Conservation (phyloP, 2,329 filamentous ascomycete genomes). For the Orbilia oligospora region DNA sequence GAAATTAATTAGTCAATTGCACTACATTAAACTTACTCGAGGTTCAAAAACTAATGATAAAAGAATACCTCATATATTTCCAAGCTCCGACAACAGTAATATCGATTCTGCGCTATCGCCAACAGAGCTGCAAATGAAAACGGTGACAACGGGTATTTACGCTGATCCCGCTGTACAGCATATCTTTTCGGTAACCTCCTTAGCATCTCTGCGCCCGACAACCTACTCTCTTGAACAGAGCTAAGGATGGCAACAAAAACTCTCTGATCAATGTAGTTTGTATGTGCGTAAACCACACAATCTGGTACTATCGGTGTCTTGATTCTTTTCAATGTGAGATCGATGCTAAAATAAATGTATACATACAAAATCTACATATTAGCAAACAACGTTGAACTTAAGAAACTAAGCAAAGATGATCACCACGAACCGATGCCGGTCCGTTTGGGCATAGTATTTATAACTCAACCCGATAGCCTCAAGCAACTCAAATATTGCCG, state of each 20-base stretch:
- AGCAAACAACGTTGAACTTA: background rate
- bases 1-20: background rate
- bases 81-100: background rate
- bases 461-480: constrained; percentile 10
- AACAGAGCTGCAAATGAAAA: constrained; percentile 25
- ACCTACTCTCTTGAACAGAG: background rate
- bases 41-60: background rate
- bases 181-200: background rate
- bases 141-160: constrained; percentile 19
- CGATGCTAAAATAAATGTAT: background rate
- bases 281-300: constrained; percentile 1
- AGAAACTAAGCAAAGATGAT: background rate
- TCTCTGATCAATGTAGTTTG: constrained; percentile 1
- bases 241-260: constrained; percentile 12
- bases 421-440: constrained; percentile 5
- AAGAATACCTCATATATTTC: constrained; percentile 9
- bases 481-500: constrained; percentile 5
- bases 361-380: background rate
- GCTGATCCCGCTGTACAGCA: background rate
- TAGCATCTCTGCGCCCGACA: background rate
- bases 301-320: constrained; percentile 5
- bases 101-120: constrained; percentile 24
- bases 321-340: constrained; percentile 8
- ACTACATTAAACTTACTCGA: background rate
- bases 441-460: constrained; percentile 7